Evolutionary conservation across 2,329 filamentous ascomycete genomes (phyloP), one percentile per base, ranked within the genome.

Genomic region (Phialophora expanda): DNA sequence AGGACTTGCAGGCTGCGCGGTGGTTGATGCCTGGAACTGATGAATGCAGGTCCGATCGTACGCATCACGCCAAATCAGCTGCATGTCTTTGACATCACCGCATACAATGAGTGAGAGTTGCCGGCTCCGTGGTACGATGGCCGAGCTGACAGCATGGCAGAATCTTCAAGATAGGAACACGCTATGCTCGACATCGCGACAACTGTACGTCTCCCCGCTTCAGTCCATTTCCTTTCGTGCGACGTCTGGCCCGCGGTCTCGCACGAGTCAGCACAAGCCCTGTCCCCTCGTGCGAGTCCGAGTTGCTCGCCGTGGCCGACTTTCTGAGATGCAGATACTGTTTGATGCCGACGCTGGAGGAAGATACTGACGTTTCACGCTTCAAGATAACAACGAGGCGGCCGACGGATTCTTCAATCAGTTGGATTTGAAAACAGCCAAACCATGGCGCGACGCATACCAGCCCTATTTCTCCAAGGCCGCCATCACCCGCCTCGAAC

Each of bases 391-490:
- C 54, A 56, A 50, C 11, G 62, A 63, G 8, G 14, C 58, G n/a
- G 58, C 28, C 51, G 59, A 44, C 24, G 51, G 38, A 24, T 61
- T 56, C 26, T 65, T 66, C 60, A 62, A 66, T 20, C 53, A 56
- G 7, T 51, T 62, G 22, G 51, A 62, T n/a, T 41, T 44, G 32
- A 61, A 59, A 34, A 57, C 34, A 9, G 65, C 62, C 53, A 67
- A 67, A 58, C 65, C 57, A 17, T 61, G 62, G 57, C 62, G 62
- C 22, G 65, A 67, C 38, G 26, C 58, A 17, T 67, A 77, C 8
- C 69, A 69, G 14, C 73, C 73, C 2, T 78, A 75, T 61, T 78
- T 78, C 68, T 73, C 72, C 48, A 74, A 71, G 53, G 68, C 66
- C 22, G 72, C 70, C 9, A 72, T 78, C 17, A 53, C 67, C 0